Conservation (phyloP, 345 rosid genomes). For the Gossypium herbaceum region DNA sequence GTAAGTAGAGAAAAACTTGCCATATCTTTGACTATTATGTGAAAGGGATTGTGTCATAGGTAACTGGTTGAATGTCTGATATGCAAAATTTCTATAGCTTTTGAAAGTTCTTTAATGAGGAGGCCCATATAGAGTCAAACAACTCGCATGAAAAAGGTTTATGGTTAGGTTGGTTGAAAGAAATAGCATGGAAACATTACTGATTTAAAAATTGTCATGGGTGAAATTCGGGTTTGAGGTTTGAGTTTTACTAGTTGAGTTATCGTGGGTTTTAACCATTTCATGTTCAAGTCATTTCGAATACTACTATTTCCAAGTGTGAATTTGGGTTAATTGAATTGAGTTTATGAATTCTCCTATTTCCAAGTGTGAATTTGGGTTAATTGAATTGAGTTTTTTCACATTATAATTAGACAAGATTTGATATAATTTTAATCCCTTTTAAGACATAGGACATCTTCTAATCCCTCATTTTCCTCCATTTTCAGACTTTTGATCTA, state of each 20-base stretch:
- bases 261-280: too few relatives aligned
- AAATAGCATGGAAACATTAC: too few relatives aligned
- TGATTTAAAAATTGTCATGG: too few relatives aligned
- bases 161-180: neutral
- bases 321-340: too few relatives aligned
- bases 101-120: too few relatives aligned
- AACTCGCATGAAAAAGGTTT: too few relatives aligned
- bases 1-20: neutral
- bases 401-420: neutral
- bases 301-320: too few relatives aligned
- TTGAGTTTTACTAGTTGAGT: too few relatives aligned
- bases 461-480: neutral
- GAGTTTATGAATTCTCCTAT: too few relatives aligned
- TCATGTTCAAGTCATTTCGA: too few relatives aligned
- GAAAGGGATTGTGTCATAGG: neutral
- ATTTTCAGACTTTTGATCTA: neutral
- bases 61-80: neutral
- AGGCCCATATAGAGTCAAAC: too few relatives aligned
- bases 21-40: neutral
- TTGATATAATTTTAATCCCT: neutral
- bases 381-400: neutral
- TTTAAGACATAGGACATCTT: slow-evolving; percentile 8
- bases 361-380: neutral
- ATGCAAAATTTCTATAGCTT: neutral
- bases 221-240: too few relatives aligned